phyloP scores from a whole-genome alignment of 2,329 filamentous ascomycete genomes.

The Lachnellula cervina region DNA sequence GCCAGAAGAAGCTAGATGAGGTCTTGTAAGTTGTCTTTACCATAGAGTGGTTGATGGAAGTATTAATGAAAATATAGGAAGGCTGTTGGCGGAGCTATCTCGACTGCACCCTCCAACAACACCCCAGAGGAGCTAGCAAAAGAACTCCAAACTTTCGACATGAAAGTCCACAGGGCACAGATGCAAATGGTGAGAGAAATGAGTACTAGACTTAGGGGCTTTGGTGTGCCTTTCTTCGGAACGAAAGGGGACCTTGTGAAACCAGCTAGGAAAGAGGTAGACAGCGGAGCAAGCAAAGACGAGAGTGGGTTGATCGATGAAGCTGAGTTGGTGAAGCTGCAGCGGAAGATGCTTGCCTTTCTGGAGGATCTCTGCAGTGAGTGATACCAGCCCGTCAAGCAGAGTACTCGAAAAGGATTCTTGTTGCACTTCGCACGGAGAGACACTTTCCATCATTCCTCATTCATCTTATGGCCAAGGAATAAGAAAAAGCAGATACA shows the following conservation, averaged over 20 bases:
- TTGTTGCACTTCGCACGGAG: slow-evolving; percentile 22
- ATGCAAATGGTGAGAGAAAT: slow-evolving; percentile 56
- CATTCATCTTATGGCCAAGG: background rate
- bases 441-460: slow-evolving; percentile 6
- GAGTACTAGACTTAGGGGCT: slow-evolving; percentile 46
- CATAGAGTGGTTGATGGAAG: background rate
- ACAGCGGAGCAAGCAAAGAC: slow-evolving; percentile 13
- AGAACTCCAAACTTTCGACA: slow-evolving; percentile 55
- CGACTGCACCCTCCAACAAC: slow-evolving; percentile 23
- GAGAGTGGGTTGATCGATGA: slow-evolving; percentile 33
- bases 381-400: slow-evolving; percentile 9
- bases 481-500: background rate
- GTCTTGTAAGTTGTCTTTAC: slow-evolving; percentile 42
- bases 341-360: slow-evolving; percentile 44
- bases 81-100: slow-evolving; percentile 40
- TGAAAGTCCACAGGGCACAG: slow-evolving; percentile 57
- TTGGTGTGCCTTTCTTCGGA: slow-evolving; percentile 59
- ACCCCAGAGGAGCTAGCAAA: slow-evolving; percentile 40
- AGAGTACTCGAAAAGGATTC: background rate
- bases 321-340: slow-evolving; percentile 39
- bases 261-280: slow-evolving; percentile 28
- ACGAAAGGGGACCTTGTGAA: slow-evolving; percentile 41
- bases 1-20: slow-evolving; percentile 48
- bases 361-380: slow-evolving; percentile 45
- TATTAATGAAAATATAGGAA: slow-evolving; percentile 31